Evolutionary conservation across 2,329 filamentous ascomycete species (phyloP).

Genomic region (Fusarium avenaceum): DNA sequence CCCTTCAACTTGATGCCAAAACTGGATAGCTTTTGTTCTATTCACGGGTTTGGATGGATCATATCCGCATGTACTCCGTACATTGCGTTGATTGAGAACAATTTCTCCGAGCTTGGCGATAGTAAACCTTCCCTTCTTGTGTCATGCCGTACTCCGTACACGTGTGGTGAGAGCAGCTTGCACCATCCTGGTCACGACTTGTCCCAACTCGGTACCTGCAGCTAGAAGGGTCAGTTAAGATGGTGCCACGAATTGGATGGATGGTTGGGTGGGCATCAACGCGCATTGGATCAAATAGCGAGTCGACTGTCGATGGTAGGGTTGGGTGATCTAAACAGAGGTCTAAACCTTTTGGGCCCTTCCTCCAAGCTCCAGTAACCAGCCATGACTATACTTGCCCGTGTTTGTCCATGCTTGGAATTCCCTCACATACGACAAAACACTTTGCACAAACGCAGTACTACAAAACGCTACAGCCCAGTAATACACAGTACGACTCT

Average conservation of each 20-base stretch:
- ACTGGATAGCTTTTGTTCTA: slow-evolving; percentile 15
- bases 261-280: slow-evolving; percentile 21
- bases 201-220: slow-evolving; percentile 45
- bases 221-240: slow-evolving; percentile 32
- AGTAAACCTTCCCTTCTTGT: not conserved
- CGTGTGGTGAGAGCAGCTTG: slow-evolving; percentile 29
- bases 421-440: slow-evolving; percentile 31
- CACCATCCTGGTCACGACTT: slow-evolving; percentile 30
- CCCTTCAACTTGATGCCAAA: slow-evolving; percentile 34
- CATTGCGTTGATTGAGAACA: not conserved
- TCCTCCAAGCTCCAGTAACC: slow-evolving; percentile 1
- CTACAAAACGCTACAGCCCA: not conserved
- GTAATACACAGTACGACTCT: slow-evolving; percentile 19
- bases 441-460: slow-evolving; percentile 5
- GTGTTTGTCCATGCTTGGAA: slow-evolving; percentile 8
- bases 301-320: not conserved
- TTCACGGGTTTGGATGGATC: not conserved
- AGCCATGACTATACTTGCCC: not conserved
- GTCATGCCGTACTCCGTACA: slow-evolving; percentile 3
- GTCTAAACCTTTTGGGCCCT: slow-evolving; percentile 11
- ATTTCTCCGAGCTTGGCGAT: not conserved
- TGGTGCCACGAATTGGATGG: slow-evolving; percentile 34
- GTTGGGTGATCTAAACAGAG: slow-evolving; percentile 20
- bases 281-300: slow-evolving; percentile 4
- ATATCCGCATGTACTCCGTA: not conserved